A percentile compares a stretch with the other conserved stretches of the same genome.
Evolutionary conservation across 1,139 yeast genomes (phyloP).

Genomic region (Saccharomyces pastorianus): DNA sequence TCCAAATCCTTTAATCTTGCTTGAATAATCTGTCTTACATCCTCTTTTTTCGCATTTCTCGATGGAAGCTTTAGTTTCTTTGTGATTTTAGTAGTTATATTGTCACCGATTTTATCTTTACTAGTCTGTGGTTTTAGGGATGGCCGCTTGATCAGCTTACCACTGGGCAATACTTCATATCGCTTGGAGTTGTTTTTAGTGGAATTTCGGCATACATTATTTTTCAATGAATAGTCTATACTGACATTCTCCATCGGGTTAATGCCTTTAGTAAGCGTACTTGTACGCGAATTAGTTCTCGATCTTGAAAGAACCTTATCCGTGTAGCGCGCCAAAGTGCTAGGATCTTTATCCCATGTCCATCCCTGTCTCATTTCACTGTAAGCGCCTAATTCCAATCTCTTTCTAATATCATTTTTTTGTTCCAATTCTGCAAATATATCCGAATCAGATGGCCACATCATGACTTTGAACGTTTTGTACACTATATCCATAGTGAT

Average conservation of each 20-base stretch:
- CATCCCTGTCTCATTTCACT: conserved; percentile 74
- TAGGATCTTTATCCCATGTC: conserved; percentile 45
- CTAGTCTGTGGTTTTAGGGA: conserved; percentile 15
- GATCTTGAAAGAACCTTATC: conserved; percentile 17
- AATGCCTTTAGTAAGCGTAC: conserved; percentile 4
- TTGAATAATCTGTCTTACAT: conserved; percentile 53
- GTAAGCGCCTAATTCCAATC: conserved; percentile 66
- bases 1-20: conserved; percentile 42
- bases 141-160: conserved; percentile 47
- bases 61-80: conserved; percentile 32
- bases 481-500: conserved; percentile 57
- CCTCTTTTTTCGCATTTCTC: conserved; percentile 36
- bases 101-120: conserved; percentile 6
- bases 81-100: conserved; percentile 19
- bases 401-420: conserved; percentile 55
- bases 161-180: conserved; percentile 62
- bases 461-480: conserved; percentile 47
- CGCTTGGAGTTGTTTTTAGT: conserved; percentile 19
- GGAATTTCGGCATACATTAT: background rate
- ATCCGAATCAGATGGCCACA: conserved; percentile 70
- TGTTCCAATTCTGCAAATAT: conserved; percentile 70
- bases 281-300: conserved; percentile 15
- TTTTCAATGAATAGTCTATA: conserved; percentile 1
- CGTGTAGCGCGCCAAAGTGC: conserved; percentile 25
- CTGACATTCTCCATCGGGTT: conserved; percentile 1